Percentiles rank a stretch among this genome's conserved stretches.
Conservation (phyloP, 2,329 filamentous ascomycete species). For the Thielaviopsis euricoi region DNA sequence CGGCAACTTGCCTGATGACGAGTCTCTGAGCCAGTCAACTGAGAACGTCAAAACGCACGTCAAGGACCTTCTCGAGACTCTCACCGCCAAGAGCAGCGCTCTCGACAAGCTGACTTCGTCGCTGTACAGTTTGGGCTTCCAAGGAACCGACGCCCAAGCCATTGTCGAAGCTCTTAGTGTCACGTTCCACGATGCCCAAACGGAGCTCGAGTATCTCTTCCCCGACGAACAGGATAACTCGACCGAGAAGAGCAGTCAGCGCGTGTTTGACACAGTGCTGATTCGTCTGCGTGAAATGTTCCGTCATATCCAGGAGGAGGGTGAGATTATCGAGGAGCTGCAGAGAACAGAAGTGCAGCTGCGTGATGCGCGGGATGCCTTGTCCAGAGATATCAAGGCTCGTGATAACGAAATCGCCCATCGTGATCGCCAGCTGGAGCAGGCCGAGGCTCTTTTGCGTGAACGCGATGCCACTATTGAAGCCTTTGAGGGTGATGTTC, state of each 20-base stretch:
- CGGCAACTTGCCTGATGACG: constrained; percentile 12
- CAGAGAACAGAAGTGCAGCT: constrained; percentile 38
- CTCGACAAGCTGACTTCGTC: constrained; percentile 28
- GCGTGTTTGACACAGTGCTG: constrained; percentile 37
- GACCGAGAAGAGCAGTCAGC: constrained; percentile 28
- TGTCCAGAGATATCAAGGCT: constrained; percentile 28
- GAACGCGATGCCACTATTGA: constrained; percentile 24
- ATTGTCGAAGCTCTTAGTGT: constrained; percentile 30
- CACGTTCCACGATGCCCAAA: constrained; percentile 37
- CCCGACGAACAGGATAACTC: constrained; percentile 39
- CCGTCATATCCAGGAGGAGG: constrained; percentile 28
- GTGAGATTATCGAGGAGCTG: constrained; percentile 43
- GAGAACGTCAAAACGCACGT: constrained; percentile 26
- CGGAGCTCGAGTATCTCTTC: constrained; percentile 45
- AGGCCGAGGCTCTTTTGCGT: constrained; percentile 19
- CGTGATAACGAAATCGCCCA: constrained; percentile 19
- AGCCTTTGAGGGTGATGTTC: constrained; percentile 33
- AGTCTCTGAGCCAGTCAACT: neutral
- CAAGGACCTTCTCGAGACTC: constrained; percentile 25
- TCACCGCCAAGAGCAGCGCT: constrained; percentile 32
- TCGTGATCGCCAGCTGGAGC: constrained; percentile 26
- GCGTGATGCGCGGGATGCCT: constrained; percentile 37
- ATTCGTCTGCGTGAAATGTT: constrained; percentile 32
- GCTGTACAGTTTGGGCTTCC: constrained; percentile 35
- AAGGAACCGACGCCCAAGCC: constrained; percentile 28